A percentile compares a stretch with the other conserved stretches of the same genome.
Evolutionary conservation across 2,329 filamentous ascomycete species (phyloP).

Genomic region (Ambrosiella xylebori): DNA sequence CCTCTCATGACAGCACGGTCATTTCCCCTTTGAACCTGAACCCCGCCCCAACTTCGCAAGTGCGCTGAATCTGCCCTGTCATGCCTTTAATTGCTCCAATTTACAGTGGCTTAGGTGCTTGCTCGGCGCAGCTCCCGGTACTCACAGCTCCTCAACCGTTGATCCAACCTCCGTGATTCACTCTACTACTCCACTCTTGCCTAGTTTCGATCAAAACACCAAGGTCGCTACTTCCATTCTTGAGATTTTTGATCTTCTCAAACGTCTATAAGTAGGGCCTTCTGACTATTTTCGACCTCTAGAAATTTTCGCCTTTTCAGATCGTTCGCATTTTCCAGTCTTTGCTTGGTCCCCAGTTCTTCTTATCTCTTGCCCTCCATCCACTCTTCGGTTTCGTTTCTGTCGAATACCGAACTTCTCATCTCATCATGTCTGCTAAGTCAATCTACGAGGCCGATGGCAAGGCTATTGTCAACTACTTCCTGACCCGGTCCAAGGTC

Average conservation of each 20-base stretch:
- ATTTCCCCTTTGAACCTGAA: neutral
- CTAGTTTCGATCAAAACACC: slow-evolving; percentile 2
- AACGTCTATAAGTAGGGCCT: neutral
- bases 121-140: neutral
- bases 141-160: neutral
- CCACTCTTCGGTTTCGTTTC: neutral
- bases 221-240: neutral
- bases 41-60: slow-evolving; percentile 12
- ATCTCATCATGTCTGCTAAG: slow-evolving; percentile 44
- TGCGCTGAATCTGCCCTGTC: neutral
- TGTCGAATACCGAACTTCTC: neutral
- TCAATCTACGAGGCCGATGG: slow-evolving; percentile 97
- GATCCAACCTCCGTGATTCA: neutral
- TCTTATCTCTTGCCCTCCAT: slow-evolving; percentile 2
- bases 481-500: slow-evolving; percentile 89
- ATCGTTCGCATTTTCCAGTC: neutral
- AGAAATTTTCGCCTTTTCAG: neutral
- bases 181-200: neutral
- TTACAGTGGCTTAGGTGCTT: neutral
- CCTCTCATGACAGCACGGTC: neutral
- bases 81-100: neutral
- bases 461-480: slow-evolving; percentile 99
- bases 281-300: slow-evolving; percentile 5
- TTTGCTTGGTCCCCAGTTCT: neutral
- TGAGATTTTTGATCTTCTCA: neutral